Percentiles rank a stretch among this genome's conserved stretches.
These are phyloP conservation scores for Epichloe glyceriae DNA, from an alignment of 2,329 filamentous ascomycete species.

Conservation along the genomic window DNA sequence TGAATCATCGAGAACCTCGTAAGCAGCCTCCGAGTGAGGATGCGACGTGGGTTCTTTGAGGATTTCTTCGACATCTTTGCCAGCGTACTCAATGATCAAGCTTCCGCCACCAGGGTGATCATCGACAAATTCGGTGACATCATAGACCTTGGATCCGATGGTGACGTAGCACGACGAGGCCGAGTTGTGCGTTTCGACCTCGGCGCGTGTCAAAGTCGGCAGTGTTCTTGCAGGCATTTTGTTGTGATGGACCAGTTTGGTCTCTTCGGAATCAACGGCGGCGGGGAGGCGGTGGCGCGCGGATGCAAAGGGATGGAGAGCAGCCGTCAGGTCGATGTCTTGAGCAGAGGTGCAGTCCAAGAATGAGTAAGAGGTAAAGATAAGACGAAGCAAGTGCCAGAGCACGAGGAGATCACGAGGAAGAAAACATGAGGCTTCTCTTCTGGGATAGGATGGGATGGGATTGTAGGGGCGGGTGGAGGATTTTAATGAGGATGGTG, in stretches of 20 bases:
- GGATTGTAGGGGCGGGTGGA: background rate
- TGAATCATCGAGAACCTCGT: constrained; percentile 83
- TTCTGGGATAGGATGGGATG: background rate
- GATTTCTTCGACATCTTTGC: constrained; percentile 73
- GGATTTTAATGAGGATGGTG: constrained; percentile 4
- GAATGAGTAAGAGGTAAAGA: background rate
- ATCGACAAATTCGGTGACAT: constrained; percentile 82
- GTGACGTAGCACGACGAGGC: constrained; percentile 85
- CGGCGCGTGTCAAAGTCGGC: constrained; percentile 67
- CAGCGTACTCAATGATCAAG: constrained; percentile 77
- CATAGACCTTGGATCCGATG: constrained; percentile 80
- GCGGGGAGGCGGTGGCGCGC: background rate
- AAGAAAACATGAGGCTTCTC: background rate
- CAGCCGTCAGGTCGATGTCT: background rate
- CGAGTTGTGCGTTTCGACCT: constrained; percentile 71
- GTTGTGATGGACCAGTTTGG: background rate
- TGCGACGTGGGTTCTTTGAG: constrained; percentile 76
- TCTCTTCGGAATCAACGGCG: background rate
- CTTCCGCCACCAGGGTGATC: constrained; percentile 86
- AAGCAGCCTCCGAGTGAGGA: constrained; percentile 80
- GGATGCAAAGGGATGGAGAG: background rate
- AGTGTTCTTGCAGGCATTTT: constrained; percentile 69
- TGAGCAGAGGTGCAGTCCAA: background rate
- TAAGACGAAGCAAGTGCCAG: background rate
- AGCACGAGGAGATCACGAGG: background rate